A percentile compares a stretch with the other conserved stretches of the same genome.
These are phyloP conservation scores for Lophiotrema nucula DNA, from an alignment of 495 filamentous ascomycete genomes.

Conservation along the genomic window DNA sequence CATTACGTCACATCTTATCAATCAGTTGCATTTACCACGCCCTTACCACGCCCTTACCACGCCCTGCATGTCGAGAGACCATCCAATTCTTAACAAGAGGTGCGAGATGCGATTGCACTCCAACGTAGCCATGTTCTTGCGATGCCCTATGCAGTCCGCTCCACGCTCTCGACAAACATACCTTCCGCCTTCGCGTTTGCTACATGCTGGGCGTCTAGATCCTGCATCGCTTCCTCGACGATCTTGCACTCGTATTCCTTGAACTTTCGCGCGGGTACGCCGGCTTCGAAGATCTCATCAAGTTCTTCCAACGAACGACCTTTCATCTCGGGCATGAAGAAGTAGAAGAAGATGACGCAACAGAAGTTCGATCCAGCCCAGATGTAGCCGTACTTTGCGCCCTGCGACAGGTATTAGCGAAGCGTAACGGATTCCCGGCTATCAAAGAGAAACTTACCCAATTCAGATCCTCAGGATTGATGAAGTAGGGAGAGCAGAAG, in stretches of 20 bases:
- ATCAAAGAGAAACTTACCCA: slow-evolving; percentile 47
- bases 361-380: slow-evolving; percentile 44
- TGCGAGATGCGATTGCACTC: too few species aligned
- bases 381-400: slow-evolving; percentile 49
- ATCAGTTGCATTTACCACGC: too few species aligned
- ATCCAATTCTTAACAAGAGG: too few species aligned
- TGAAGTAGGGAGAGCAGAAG: slow-evolving; percentile 48
- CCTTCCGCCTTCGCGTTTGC: too few species aligned
- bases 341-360: slow-evolving; percentile 41
- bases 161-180: too few species aligned
- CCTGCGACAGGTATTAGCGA: slow-evolving; percentile 9
- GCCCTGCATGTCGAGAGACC: too few species aligned
- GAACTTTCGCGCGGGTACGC: slow-evolving; percentile 22
- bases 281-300: slow-evolving; percentile 25
- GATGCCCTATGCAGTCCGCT: too few species aligned
- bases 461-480: slow-evolving; percentile 50
- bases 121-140: too few species aligned
- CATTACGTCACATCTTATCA: too few species aligned
- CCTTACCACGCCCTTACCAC: too few species aligned
- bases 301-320: slow-evolving; percentile 26
- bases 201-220: too few species aligned
- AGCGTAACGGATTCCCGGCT: too few species aligned
- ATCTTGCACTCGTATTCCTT: slow-evolving; percentile 25
- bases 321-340: slow-evolving; percentile 29
- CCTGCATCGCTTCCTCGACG: slow-evolving; percentile 13